Base-by-base conservation (phyloP, 2,329 filamentous ascomycete species). In the Aspergillus sp. region DNA sequence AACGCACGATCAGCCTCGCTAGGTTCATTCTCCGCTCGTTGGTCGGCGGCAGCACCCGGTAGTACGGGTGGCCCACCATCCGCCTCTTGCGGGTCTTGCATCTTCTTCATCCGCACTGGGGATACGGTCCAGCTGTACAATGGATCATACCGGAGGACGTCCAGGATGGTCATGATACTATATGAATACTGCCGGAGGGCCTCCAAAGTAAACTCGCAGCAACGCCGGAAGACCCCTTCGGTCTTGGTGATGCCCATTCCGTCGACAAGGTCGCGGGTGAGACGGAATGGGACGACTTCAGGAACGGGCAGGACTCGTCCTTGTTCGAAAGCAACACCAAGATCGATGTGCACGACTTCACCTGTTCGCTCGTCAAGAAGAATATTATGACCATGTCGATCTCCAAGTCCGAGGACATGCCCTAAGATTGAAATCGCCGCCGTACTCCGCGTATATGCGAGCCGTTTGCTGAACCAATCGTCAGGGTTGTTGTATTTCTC, bases 101-200 rank as follows among this genome's bases (percentile, higher is more conserved):
- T 83, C 46, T 77, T 75, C 63, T 80, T 82, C 47, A 82, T 77
- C 42, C 81, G 76, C 10, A 83, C 65, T 0, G 81, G 80, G 7
- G 87, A 93, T 47, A 96, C 83, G 33, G 88, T 91, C 93, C 93
- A 99, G 50, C 83, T 93, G 66, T 97, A 94, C 51, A 99, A 72
- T 1, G 93, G 94, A 74, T 99, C 93, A 68, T 96, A 97, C n/a
- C 94, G 85, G 49, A 99, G 73, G 26, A 98, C 94, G 62, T 98
- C 94, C 19, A 99, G 80, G 45, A 98, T 89, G 0, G 93, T 97
- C 90, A 96, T 97, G 71, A 99, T 98, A 40, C 86, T 90, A 64
- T 95, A 94, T 8, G 87, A 87, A 65, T 98, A 93, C 58, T 94
- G 86, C n/a, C 93, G 83, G 33, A 99, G 74, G 1, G 94, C 90